These are phyloP conservation scores for Arabis hirsuta DNA, from an alignment of 345 rosid genomes.

Conservation along the genomic window DNA sequence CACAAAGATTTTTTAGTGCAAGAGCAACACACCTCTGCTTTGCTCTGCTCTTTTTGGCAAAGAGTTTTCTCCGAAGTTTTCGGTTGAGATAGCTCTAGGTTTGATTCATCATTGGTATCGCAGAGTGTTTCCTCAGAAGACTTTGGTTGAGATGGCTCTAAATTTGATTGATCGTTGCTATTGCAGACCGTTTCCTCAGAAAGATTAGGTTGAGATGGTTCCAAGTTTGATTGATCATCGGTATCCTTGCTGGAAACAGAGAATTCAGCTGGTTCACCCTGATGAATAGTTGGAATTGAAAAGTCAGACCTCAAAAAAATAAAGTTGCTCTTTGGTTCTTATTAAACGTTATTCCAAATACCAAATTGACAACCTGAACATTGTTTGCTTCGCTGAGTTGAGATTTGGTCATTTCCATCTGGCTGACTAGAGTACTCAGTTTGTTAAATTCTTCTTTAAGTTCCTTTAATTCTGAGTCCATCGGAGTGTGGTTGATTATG, in stretches of 20 bases:
- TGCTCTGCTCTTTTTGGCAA: conserved; percentile 38
- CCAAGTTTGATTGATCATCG: conserved; percentile 23
- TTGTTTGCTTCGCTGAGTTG: conserved; percentile 51
- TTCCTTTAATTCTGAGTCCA: conserved; percentile 67
- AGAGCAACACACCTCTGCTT: conserved; percentile 64
- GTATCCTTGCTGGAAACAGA: conserved; percentile 52
- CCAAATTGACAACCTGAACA: conserved; percentile 45
- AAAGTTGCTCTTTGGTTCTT: background rate
- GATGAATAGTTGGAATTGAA: conserved; percentile 34
- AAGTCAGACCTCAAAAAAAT: conserved; percentile 15
- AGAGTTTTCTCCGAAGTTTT: conserved; percentile 48
- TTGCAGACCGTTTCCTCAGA: conserved; percentile 42
- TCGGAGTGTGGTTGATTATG: conserved; percentile 53
- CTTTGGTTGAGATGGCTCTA: conserved; percentile 42
- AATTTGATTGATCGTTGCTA: background rate
- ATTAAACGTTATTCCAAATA: background rate
- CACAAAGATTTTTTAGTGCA: conserved; percentile 77
- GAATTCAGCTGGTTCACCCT: conserved; percentile 51
- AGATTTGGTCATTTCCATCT: conserved; percentile 61
- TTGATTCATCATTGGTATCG: conserved; percentile 17
- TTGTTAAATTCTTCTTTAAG: conserved; percentile 70
- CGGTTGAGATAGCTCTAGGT: conserved; percentile 25
- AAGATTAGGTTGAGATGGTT: conserved; percentile 41
- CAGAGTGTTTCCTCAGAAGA: conserved; percentile 45
- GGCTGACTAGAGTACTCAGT: conserved; percentile 62